A percentile compares a stretch with the other conserved stretches of the same genome.
Evolutionary conservation across 148 eudicot genomes (phyloP).

Genomic region (Gaultheria prostrata): DNA sequence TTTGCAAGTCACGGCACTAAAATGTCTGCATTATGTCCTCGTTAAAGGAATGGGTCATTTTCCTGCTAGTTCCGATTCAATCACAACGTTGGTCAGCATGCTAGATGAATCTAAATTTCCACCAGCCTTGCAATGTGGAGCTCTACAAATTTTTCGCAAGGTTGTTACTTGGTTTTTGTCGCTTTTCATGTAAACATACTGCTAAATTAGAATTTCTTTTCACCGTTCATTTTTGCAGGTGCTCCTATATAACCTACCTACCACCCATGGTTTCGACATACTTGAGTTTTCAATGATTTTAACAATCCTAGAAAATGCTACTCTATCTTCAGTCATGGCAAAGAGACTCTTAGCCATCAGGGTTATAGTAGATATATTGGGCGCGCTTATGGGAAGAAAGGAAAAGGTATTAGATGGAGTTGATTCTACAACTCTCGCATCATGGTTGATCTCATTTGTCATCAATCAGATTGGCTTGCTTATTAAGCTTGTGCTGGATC

Average conservation of each 20-base stretch:
- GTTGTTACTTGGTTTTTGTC: constrained; percentile 26
- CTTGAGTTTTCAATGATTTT: constrained; percentile 43
- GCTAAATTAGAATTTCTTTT: not conserved
- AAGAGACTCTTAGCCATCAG: constrained; percentile 52
- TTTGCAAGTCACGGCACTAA: constrained; percentile 53
- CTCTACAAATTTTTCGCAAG: constrained; percentile 55
- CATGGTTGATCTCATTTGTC: constrained; percentile 39
- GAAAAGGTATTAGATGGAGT: constrained; percentile 30
- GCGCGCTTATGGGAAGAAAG: constrained; percentile 36
- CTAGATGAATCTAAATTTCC: constrained; percentile 44
- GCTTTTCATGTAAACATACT: not conserved
- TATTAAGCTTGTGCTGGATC: constrained; percentile 26
- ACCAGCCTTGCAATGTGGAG: constrained; percentile 50
- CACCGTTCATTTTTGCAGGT: constrained; percentile 46
- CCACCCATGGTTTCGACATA: constrained; percentile 28
- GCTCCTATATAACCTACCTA: constrained; percentile 33
- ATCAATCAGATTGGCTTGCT: constrained; percentile 42
- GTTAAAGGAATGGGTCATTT: constrained; percentile 41
- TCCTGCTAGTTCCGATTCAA: constrained; percentile 30
- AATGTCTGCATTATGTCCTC: constrained; percentile 45
- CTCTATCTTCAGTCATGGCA: constrained; percentile 41
- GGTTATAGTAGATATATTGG: constrained; percentile 44
- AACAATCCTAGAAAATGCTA: constrained; percentile 30
- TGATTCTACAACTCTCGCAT: constrained; percentile 30
- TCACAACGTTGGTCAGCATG: constrained; percentile 37